phyloP scores from a whole-genome alignment of 2,329 filamentous ascomycete species.

The Penicillium brasilianum region DNA sequence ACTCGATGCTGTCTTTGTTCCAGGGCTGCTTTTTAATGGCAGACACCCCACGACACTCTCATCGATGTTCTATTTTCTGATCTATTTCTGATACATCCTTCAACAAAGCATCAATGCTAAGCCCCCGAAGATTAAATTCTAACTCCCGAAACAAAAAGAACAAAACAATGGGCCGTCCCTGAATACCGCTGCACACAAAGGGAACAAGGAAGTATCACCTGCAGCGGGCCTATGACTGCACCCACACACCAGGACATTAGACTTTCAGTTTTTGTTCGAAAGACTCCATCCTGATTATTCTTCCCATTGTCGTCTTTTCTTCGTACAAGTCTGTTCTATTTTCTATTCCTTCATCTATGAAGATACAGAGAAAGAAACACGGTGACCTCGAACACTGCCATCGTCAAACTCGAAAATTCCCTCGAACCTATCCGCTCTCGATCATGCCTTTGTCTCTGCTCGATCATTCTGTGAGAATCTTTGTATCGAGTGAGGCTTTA shows the following conservation, averaged over 20 bases:
- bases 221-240: conserved; percentile 34
- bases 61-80: background rate
- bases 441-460: conserved; percentile 23
- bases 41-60: background rate
- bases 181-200: conserved; percentile 1
- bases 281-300: background rate
- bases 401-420: background rate
- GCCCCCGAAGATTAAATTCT: background rate
- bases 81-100: background rate
- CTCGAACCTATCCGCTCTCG: conserved; percentile 10
- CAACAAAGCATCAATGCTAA: background rate
- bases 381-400: background rate
- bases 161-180: background rate
- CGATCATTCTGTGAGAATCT: conserved; percentile 8
- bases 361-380: background rate
- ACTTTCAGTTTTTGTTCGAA: background rate
- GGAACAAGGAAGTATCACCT: conserved; percentile 30
- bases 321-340: conserved; percentile 1
- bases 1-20: background rate
- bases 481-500: conserved; percentile 12
- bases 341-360: conserved; percentile 1
- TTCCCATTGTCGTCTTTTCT: background rate
- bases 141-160: background rate
- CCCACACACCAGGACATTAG: conserved; percentile 24
- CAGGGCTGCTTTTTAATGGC: background rate